Conservation (phyloP, 495 filamentous ascomycete species). For the Massariosphaeria phaeospora region DNA sequence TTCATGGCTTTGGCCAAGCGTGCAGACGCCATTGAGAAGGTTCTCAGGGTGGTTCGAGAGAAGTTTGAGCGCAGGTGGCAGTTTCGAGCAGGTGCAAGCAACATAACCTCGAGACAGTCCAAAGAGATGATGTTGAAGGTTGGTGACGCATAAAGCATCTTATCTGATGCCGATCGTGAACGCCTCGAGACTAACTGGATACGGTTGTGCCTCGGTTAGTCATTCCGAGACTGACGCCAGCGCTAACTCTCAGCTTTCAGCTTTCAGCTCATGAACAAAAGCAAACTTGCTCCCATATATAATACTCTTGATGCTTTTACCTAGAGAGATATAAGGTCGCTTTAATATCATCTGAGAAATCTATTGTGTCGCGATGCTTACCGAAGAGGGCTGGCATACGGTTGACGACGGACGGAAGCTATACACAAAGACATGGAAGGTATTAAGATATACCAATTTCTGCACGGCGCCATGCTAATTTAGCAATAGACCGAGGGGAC, state of each 20-base stretch:
- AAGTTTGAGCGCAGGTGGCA: not conserved
- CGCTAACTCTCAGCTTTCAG: conserved; percentile 7
- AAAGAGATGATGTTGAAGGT: too few species aligned
- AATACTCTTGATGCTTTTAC: too few species aligned
- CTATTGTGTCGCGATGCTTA: conserved; percentile 18
- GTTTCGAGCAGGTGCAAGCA: not conserved
- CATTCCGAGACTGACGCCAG: not conserved
- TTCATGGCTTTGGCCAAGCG: conserved; percentile 18
- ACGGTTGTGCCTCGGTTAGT: conserved; percentile 6
- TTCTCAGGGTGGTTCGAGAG: too few species aligned
- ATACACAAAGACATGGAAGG: conserved; percentile 85
- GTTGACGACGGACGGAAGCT: conserved; percentile 57
- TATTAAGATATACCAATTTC: too few species aligned
- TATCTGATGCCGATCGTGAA: too few species aligned
- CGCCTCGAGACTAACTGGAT: not conserved
- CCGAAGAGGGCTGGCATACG: conserved; percentile 37
- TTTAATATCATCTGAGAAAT: not conserved
- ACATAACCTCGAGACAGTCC: too few species aligned
- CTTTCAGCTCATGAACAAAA: not conserved
- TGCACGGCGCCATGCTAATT: not conserved
- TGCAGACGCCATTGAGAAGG: conserved; percentile 11
- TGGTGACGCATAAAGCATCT: too few species aligned
- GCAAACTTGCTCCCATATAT: too few species aligned
- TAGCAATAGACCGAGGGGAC: conserved; percentile 37
- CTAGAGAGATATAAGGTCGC: too few species aligned